These are phyloP conservation scores for Phoma sp. DNA, from an alignment of 2,329 filamentous ascomycete species.

Conservation along the genomic window DNA sequence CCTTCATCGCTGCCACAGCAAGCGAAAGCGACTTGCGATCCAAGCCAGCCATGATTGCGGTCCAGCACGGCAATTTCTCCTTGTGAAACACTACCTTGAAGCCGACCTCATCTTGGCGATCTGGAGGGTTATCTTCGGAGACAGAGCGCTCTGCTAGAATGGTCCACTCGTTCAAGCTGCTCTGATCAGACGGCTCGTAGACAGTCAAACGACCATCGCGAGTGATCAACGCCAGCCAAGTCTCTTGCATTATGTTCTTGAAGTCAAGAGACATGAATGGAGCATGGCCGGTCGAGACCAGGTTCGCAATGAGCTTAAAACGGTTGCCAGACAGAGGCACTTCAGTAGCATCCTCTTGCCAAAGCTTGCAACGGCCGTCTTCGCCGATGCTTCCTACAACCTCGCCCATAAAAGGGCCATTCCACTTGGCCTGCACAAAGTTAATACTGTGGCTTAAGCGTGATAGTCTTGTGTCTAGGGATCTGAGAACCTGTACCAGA, in stretches of 20 bases:
- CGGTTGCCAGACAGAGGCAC: conserved; percentile 75
- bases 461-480: not conserved
- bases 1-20: conserved; percentile 84
- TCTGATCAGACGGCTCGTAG: conserved; percentile 84
- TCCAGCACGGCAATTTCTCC: conserved; percentile 80
- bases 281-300: conserved; percentile 70
- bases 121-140: conserved; percentile 65
- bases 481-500: too few relatives aligned
- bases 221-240: conserved; percentile 83
- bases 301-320: conserved; percentile 74
- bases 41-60: conserved; percentile 79
- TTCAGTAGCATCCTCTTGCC: conserved; percentile 88
- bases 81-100: conserved; percentile 90
- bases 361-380: conserved; percentile 88
- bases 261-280: conserved; percentile 82
- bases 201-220: conserved; percentile 81
- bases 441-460: conserved; percentile 23
- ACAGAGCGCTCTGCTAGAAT: conserved; percentile 78
- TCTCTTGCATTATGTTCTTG: conserved; percentile 82
- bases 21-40: conserved; percentile 78
- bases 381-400: conserved; percentile 87
- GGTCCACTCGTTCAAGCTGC: conserved; percentile 78
- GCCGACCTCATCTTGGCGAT: conserved; percentile 81
- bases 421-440: conserved; percentile 79
- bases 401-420: conserved; percentile 86